Evolutionary conservation across 2,329 filamentous ascomycete species (phyloP), one percentile per base, ranked within the genome.

Genomic region (Aotearoamyces nothofagi): DNA sequence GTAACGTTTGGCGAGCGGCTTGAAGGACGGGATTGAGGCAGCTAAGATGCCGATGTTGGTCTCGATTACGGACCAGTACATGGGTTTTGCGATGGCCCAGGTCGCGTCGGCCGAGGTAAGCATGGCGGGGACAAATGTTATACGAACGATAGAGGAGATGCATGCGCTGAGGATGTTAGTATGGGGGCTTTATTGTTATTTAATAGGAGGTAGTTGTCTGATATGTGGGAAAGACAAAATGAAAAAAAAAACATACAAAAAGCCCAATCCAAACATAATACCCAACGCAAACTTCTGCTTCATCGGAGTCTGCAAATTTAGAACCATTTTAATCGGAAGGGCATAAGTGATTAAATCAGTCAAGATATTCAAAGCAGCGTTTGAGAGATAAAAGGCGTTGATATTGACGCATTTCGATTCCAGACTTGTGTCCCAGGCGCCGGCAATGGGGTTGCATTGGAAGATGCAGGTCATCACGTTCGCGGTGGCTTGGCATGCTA

Each of bases 351-450:
- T 31, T 7, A 63, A 30, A 37, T 62, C 58, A 9, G 58, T 61
- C 9, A 56, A 33, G 33, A 63, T 59, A 39, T 61, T 60, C 20
- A 61, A 44, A 3, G 52, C 57, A 0, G 60, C 57, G 33, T 61
- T 60, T 30, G 52, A 47, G 13, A 62, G 51, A 37, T 62, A 62
- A 39, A 62, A 60, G 11, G 55, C 47, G 27, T 60, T 57, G 36
- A 61, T 55, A 27, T 57, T 43, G 30, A 63, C 46, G 38, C 60
- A 62, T 29, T 45, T 16, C n/a, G n/a, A n/a, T 2, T 48, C 17
- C 12, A 49, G 39, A 10, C 38, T 39, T n/a, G 40, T 38, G 17
- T 55, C 43, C 55, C 57, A 61, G 22, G 50, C 52, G 26, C 45
- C 52, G 10, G 39, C 36, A 19, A 60, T 43, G 9, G 58, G 58